These are phyloP conservation scores for Solanum medicagineum DNA, from an alignment of 257 asterid genomes.

Conservation along the genomic window DNA sequence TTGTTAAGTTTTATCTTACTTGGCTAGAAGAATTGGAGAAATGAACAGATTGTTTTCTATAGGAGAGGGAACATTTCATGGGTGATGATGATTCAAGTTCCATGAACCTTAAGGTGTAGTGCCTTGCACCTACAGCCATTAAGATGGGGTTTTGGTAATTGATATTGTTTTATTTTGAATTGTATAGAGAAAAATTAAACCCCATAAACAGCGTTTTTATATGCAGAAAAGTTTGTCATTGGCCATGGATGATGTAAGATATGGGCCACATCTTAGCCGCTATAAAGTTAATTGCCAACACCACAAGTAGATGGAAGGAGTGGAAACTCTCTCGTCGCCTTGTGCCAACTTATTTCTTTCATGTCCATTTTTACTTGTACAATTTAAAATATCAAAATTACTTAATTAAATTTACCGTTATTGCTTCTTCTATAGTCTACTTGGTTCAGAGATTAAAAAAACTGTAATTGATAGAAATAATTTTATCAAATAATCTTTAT, in stretches of 20 bases:
- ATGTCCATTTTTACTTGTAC: background rate
- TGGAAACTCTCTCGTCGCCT: background rate
- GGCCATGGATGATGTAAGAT: background rate
- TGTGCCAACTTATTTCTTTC: background rate
- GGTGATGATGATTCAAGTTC: conserved; percentile 21
- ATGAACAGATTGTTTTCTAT: conserved; percentile 26
- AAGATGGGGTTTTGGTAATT: background rate
- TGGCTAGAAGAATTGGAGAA: conserved; percentile 7
- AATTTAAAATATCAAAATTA: too few species aligned
- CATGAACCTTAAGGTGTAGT: conserved; percentile 27
- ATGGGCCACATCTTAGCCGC: background rate
- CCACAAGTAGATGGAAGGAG: background rate
- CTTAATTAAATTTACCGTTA: too few species aligned
- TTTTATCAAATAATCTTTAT: too few species aligned
- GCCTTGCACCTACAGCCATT: conserved; percentile 23
- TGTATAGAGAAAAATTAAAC: background rate
- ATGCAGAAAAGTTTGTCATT: background rate
- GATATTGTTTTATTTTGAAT: background rate
- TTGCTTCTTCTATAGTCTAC: too few species aligned
- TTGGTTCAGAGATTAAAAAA: too few species aligned
- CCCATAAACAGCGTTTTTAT: background rate
- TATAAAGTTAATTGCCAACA: background rate
- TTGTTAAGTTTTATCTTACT: background rate
- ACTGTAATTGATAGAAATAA: too few species aligned
- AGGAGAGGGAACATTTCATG: conserved; percentile 18